Percentiles rank a stretch among this genome's conserved stretches.
phyloP scores from a whole-genome alignment of 2,329 filamentous ascomycete species.

The Mollisiaceae sp. region DNA sequence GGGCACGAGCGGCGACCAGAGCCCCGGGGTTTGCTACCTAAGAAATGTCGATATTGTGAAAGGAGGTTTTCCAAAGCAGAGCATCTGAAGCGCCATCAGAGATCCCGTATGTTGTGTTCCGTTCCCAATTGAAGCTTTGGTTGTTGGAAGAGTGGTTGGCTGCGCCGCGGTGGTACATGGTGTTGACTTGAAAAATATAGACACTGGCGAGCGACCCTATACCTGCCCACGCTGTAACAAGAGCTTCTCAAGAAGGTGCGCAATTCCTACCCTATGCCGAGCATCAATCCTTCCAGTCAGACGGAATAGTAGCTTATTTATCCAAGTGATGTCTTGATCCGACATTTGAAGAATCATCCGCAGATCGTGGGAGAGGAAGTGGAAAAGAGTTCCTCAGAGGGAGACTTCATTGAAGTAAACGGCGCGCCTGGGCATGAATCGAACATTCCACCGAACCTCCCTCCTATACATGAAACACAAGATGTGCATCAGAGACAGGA shows the following conservation, averaged over 20 bases:
- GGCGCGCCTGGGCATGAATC: constrained; percentile 8
- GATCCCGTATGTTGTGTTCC: constrained; percentile 52
- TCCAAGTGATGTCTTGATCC: constrained; percentile 36
- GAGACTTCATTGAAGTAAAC: constrained; percentile 27
- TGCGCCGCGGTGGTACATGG: background rate
- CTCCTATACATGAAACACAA: constrained; percentile 14
- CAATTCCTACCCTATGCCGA: constrained; percentile 9
- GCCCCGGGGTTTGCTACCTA: constrained; percentile 41
- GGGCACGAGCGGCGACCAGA: constrained; percentile 21
- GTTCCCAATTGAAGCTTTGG: constrained; percentile 10
- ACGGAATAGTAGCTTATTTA: constrained; percentile 10
- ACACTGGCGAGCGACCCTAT: constrained; percentile 60
- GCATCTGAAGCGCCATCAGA: constrained; percentile 59
- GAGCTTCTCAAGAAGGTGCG: constrained; percentile 58
- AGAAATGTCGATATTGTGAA: constrained; percentile 54
- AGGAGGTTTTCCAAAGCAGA: constrained; percentile 61
- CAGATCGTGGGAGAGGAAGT: constrained; percentile 30
- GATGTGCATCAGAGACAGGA: constrained; percentile 23
- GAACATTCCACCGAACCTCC: constrained; percentile 7
- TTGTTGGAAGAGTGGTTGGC: background rate
- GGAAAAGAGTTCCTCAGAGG: constrained; percentile 31
- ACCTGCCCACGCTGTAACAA: constrained; percentile 59
- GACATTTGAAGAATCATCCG: constrained; percentile 36
- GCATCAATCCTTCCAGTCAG: constrained; percentile 45
- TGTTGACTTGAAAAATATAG: constrained; percentile 43